Evolutionary conservation across 352 stramenopile species (phyloP).

Genomic region (Halophytophthora batemanensis): DNA sequence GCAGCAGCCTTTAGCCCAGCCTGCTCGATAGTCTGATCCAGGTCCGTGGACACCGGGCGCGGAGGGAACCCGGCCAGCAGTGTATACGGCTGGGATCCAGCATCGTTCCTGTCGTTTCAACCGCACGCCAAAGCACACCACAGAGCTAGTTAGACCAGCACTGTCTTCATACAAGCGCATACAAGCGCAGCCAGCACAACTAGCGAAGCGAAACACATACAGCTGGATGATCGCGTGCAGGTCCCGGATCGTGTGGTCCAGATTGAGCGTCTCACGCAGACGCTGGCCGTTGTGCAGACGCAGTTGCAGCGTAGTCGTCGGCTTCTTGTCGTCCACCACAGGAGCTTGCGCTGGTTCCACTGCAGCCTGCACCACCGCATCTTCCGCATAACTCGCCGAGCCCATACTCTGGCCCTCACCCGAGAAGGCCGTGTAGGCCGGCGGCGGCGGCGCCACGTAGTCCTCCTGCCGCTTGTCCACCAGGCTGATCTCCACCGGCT

Average conservation of each 20-base stretch:
- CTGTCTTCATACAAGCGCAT: constrained; percentile 1
- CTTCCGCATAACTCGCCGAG: constrained; percentile 36
- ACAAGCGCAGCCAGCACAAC: background rate
- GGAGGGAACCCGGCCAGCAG: constrained; percentile 92
- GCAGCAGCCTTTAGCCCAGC: constrained; percentile 90
- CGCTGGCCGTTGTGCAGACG: constrained; percentile 81
- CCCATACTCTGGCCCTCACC: constrained; percentile 83
- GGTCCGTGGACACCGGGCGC: constrained; percentile 77
- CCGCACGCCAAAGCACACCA: background rate
- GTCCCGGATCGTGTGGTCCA: constrained; percentile 85
- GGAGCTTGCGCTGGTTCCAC: constrained; percentile 39
- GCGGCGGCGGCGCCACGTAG: constrained; percentile 61
- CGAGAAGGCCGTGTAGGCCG: constrained; percentile 86
- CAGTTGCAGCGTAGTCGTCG: constrained; percentile 87
- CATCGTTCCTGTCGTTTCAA: constrained; percentile 51
- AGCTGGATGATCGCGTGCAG: constrained; percentile 85
- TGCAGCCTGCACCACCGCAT: constrained; percentile 44
- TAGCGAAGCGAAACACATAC: constrained; percentile 25
- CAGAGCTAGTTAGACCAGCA: background rate
- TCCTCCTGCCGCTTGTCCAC: constrained; percentile 86
- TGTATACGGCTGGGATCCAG: constrained; percentile 77
- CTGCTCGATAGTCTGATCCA: constrained; percentile 85
- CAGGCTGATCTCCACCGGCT: constrained; percentile 78
- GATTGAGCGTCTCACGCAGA: constrained; percentile 82
- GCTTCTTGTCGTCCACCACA: constrained; percentile 82